phyloP scores from a whole-genome alignment of 2,329 filamentous ascomycete genomes.

The Ceratocystis colombiana region DNA sequence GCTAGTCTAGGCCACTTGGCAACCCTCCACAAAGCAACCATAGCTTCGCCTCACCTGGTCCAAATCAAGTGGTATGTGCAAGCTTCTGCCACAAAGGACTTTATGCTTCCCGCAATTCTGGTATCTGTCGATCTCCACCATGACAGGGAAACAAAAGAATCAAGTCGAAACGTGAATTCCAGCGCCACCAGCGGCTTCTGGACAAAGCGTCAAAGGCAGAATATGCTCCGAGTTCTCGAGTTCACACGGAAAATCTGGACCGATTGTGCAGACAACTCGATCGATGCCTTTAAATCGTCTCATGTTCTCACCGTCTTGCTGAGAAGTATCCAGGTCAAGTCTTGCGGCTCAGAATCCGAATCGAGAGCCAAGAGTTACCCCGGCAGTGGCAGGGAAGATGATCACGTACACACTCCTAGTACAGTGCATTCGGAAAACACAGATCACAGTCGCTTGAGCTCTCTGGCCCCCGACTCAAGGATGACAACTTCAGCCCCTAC shows the following conservation, averaged over 20 bases:
- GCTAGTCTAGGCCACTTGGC: slow-evolving; percentile 68
- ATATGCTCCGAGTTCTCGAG: slow-evolving; percentile 68
- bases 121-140: slow-evolving; percentile 68
- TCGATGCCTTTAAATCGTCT: slow-evolving; percentile 84
- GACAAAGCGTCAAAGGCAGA: slow-evolving; percentile 51
- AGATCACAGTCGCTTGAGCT: neutral
- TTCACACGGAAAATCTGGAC: slow-evolving; percentile 71
- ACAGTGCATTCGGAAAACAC: neutral
- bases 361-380: neutral
- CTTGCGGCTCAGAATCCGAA: neutral
- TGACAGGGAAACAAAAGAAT: slow-evolving; percentile 35
- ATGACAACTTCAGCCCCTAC: neutral
- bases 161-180: slow-evolving; percentile 34
- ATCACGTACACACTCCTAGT: slow-evolving; percentile 2
- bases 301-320: slow-evolving; percentile 76
- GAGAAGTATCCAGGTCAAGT: slow-evolving; percentile 48
- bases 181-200: slow-evolving; percentile 32
- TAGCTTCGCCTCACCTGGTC: slow-evolving; percentile 59
- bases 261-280: slow-evolving; percentile 61
- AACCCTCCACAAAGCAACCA: slow-evolving; percentile 64
- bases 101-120: slow-evolving; percentile 75
- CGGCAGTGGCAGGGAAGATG: neutral
- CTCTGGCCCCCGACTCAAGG: neutral
- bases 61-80: slow-evolving; percentile 70
- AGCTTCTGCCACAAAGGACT: slow-evolving; percentile 72